A percentile compares a stretch with the other conserved stretches of the same genome.
Conservation (phyloP, 108 stramenopile genomes). For the Asterionellopsis glacialis region DNA sequence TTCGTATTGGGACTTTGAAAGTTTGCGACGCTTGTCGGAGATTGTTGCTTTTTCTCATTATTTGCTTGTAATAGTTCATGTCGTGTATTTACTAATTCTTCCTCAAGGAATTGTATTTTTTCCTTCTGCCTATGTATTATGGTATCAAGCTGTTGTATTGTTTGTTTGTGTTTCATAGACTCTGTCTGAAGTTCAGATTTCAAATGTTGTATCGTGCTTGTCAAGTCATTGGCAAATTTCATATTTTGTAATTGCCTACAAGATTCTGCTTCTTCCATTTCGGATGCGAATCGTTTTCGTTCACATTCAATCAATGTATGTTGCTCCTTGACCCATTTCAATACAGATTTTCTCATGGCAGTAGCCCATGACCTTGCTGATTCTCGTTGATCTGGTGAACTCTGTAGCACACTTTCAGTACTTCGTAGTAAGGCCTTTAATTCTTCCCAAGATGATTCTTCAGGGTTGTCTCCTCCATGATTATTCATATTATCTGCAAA, state of each 20-base stretch:
- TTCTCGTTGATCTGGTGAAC: conserved; percentile 33
- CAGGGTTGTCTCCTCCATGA: not conserved
- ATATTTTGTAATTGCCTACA: not conserved
- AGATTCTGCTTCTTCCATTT: conserved; percentile 12
- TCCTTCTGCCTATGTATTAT: conserved; percentile 21
- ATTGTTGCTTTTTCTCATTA: too few species aligned
- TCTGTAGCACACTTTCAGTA: conserved; percentile 5
- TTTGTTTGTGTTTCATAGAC: not conserved
- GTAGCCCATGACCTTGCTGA: conserved; percentile 33
- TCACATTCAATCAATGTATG: conserved; percentile 15
- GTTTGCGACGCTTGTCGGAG: too few species aligned
- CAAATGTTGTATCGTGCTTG: conserved; percentile 13
- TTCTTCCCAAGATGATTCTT: not conserved
- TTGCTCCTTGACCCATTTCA: conserved; percentile 40
- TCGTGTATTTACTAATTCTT: conserved; percentile 10
- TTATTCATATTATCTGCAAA: not conserved
- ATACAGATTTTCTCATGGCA: conserved; percentile 30
- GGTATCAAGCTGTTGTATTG: conserved; percentile 16
- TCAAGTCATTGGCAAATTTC: not conserved
- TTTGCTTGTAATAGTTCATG: not conserved
- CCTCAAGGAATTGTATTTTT: conserved; percentile 12
- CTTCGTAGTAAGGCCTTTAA: not conserved
- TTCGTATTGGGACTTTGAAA: too few species aligned
- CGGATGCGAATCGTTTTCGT: not conserved
- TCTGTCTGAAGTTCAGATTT: conserved; percentile 16